Evolutionary conservation across 768 basidiomycete genomes (phyloP), one percentile per base, ranked within the genome.

Genomic region (Podaxis rugospora): DNA sequence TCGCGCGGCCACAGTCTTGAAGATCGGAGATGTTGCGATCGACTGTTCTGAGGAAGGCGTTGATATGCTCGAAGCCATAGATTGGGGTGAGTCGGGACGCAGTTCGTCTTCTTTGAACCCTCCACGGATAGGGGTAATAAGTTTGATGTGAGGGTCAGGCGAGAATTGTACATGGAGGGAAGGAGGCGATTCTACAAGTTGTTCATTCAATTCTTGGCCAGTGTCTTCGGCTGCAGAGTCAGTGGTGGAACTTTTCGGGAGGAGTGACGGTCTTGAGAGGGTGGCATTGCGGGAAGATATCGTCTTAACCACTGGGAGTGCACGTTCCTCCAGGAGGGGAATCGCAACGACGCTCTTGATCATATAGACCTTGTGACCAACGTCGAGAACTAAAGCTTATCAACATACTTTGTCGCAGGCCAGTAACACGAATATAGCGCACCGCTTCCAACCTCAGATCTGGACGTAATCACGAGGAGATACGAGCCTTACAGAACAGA

Each of bases 291-390:
- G 78, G n/a, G 81, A 74, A 5, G 80, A 77, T 3, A 93, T 72
- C 14, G 78, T 75, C 42, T 80, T 77, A 27, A 92, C 64, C 2
- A 76, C 77, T 16, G 76, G 76, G 28, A 74, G 74, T 28, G 92
- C 92, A 44, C 83, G 81, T 32, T 84, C 81, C 66, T 86, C 83
- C 9, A 77, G 71, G n/a, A 93, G 76, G 2, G 92, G 92, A 27
- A 94, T 87, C 3, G 87, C 86, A 53, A 76, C 76, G 21, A 92
- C 85, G 35, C 80, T 80, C 71, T 88, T 89, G 59, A 93, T 79
- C 28, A 78, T 76, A 71, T 90, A 91, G 5, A 93, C 81, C 0
- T 78, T 68, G 67, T 86, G 86, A 28, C 75, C 71, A 21, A 75
- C 76, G 62, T 90, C 85, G 63, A 93, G 77, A 52, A 93, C 91